Conservation (phyloP, 176 grass and related monocot genomes). For the Zizania latifolia region DNA sequence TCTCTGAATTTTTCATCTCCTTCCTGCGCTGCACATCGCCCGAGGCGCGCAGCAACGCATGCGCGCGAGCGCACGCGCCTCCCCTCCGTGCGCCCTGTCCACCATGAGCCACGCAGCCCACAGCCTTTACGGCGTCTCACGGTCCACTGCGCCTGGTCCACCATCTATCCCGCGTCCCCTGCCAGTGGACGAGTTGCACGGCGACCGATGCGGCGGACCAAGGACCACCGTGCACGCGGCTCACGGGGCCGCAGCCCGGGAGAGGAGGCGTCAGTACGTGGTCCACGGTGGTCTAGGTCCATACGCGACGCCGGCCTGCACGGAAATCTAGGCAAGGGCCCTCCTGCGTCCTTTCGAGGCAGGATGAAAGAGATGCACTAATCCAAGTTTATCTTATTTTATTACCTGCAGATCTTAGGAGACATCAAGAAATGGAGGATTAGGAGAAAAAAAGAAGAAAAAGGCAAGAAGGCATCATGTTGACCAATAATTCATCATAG, state of each 20-base stretch:
- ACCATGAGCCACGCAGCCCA: not conserved
- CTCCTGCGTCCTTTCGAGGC: conserved; percentile 1
- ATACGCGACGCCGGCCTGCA: not conserved
- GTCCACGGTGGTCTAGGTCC: not conserved
- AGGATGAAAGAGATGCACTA: not conserved
- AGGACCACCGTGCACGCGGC: not conserved
- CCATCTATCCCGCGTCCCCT: not conserved
- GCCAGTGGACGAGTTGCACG: not conserved
- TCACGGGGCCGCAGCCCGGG: too few relatives aligned
- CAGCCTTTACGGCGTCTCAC: not conserved
- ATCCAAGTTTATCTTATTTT: not conserved
- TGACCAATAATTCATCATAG: conserved; percentile 21
- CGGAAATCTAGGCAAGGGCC: not conserved
- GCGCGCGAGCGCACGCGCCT: not conserved
- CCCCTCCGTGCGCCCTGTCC: not conserved
- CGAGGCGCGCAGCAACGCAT: not conserved
- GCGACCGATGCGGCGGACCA: not conserved
- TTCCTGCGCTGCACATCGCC: not conserved
- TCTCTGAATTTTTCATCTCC: not conserved
- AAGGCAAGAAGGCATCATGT: not conserved
- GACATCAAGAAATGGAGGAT: not conserved
- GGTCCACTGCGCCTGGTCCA: not conserved
- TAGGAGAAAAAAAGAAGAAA: not conserved
- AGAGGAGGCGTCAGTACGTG: not conserved
- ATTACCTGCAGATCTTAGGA: not conserved